Conservation (phyloP, 176 grass and related monocot species). For the Oryza nivara region DNA sequence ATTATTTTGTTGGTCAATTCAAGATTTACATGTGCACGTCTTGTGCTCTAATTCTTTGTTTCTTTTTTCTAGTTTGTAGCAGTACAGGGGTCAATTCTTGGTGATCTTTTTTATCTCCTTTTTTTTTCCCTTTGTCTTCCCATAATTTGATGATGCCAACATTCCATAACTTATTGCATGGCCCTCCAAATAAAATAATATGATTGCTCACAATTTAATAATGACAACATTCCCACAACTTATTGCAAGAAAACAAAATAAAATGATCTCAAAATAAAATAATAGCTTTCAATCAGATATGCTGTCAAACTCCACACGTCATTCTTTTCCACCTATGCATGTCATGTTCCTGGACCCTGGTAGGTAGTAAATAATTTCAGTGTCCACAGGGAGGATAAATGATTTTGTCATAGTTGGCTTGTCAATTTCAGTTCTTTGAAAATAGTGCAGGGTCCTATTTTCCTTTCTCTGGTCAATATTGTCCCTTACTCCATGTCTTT, state of each 20-base stretch:
- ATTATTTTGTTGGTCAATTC: neutral
- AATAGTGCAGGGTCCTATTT: slow-evolving; percentile 28
- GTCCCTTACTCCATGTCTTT: slow-evolving; percentile 4
- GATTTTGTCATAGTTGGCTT: slow-evolving; percentile 29
- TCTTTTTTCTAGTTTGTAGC: slow-evolving; percentile 7
- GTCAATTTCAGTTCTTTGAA: slow-evolving; percentile 20
- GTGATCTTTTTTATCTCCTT: neutral
- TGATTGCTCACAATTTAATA: neutral
- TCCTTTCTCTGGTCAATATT: slow-evolving; percentile 15
- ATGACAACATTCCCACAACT: slow-evolving; percentile 9
- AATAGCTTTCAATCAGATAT: slow-evolving; percentile 39
- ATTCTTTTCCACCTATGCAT: slow-evolving; percentile 35
- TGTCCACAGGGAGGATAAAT: slow-evolving; percentile 19
- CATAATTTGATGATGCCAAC: neutral
- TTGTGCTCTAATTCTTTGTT: neutral
- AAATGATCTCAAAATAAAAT: slow-evolving; percentile 15
- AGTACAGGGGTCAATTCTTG: slow-evolving; percentile 20
- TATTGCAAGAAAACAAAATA: slow-evolving; percentile 28
- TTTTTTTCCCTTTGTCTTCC: neutral
- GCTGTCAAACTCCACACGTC: slow-evolving; percentile 40
- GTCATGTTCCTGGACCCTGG: slow-evolving; percentile 37
- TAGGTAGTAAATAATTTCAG: slow-evolving; percentile 38
- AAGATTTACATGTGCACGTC: slow-evolving; percentile 2
- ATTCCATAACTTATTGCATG: slow-evolving; percentile 24
- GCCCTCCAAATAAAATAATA: slow-evolving; percentile 3